Base-by-base conservation (phyloP, 306 rosid genomes). In the Alnus rubra region DNA sequence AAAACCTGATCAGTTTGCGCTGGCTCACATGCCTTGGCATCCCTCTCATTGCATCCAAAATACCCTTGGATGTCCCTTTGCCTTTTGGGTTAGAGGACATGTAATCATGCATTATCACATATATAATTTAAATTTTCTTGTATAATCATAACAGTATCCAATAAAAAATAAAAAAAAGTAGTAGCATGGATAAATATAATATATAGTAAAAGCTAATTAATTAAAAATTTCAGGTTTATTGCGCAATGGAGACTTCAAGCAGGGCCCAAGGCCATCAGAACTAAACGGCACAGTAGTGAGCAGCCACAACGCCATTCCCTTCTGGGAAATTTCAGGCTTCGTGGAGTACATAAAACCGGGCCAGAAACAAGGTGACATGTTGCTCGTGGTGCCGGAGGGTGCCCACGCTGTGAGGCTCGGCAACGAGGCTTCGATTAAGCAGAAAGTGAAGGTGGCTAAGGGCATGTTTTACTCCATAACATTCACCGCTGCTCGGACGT, bases 311-410 rank as follows among this genome's bases (percentile, higher is more conserved):
- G 95, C 82, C 0, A 85, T 93, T 19, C 98, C 98, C 2, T 79
- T 68, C 33, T 93, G 98, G 98, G 88, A 76, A 56, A 80, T 83
- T 16, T 83, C 90, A 6, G 97, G 95, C 2, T 74, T 48, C 0
- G 95, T 91, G 0, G 98, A 93, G 79, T 93, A 90, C 89, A 90
- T 93, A 69, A 90, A 78, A 86, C 79, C 95, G 19, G 98, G 98
- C 1, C 92, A 90, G 14, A 91, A 86, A 68, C 97, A 93, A 65
- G 95, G 98, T 12, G 97, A 93, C 89, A 93, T 91, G 98, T 0
- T 93, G 0, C 76, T 93, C 2, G 35, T 87, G 0, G 98, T 93
- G 19, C 98, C 98, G 0, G 89, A 85, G 65, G 98, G 97, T 6
- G 76, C 76, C 6, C 82, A 69, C 18, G 98, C 98, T 1, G 87